Evolutionary conservation across 176 grass and related monocot genomes (phyloP).

Genomic region (Triticum turgidum): DNA sequence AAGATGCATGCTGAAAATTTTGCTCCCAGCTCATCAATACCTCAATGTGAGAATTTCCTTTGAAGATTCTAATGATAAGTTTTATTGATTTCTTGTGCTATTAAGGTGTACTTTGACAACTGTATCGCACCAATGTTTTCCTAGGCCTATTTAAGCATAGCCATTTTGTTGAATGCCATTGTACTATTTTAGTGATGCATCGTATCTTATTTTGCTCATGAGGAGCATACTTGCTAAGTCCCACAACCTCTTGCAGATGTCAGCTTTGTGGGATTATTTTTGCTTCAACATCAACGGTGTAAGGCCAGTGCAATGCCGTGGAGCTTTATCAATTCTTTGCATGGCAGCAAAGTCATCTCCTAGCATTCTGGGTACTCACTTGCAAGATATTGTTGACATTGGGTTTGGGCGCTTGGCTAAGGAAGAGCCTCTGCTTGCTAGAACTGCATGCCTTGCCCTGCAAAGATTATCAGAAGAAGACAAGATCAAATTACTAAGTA

Average conservation of each 20-base stretch:
- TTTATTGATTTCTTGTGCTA: not conserved
- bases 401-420: constrained; percentile 97
- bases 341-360: constrained; percentile 94
- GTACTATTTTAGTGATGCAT: not conserved
- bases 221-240: not conserved
- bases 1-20: constrained; percentile 3
- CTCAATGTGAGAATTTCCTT: not conserved
- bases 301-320: constrained; percentile 70
- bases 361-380: constrained; percentile 63
- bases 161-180: not conserved
- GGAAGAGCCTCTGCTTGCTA: constrained; percentile 88
- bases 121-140: constrained; percentile 4
- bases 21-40: not conserved
- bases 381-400: constrained; percentile 96
- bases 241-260: constrained; percentile 39
- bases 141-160: not conserved
- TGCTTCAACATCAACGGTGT: constrained; percentile 78
- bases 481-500: constrained; percentile 68
- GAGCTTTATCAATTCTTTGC: constrained; percentile 84
- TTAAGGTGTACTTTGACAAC: not conserved
- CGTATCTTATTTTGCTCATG: not conserved
- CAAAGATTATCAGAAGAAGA: constrained; percentile 92
- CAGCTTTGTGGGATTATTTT: constrained; percentile 89
- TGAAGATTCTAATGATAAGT: not conserved
- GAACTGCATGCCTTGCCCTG: constrained; percentile 83